Evolutionary conservation across 768 basidiomycete species (phyloP).

Genomic region (Omphalotus guepiniiformis): DNA sequence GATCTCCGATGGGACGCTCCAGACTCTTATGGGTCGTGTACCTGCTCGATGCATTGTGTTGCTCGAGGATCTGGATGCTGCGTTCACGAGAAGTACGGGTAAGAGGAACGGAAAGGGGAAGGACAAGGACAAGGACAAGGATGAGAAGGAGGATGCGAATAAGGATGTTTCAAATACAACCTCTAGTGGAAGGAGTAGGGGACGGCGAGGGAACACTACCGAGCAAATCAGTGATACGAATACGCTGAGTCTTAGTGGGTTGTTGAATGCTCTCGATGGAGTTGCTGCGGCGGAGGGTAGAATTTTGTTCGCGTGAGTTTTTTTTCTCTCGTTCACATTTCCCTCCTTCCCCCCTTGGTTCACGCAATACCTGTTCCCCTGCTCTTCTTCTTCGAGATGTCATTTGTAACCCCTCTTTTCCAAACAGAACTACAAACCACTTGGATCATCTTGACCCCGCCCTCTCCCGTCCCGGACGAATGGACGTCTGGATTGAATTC

Average conservation of each 20-base stretch:
- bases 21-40: constrained; percentile 82
- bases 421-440: constrained; percentile 43
- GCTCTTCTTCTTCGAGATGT: constrained; percentile 22
- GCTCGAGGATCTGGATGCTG: constrained; percentile 88
- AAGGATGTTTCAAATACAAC: not conserved
- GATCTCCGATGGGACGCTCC: constrained; percentile 85
- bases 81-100: constrained; percentile 69
- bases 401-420: not conserved
- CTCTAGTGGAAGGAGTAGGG: constrained; percentile 24
- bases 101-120: constrained; percentile 55
- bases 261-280: constrained; percentile 83
- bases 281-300: constrained; percentile 86
- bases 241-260: constrained; percentile 74
- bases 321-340: not conserved
- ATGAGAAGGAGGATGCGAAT: constrained; percentile 15
- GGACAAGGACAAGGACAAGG: constrained; percentile 36
- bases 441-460: constrained; percentile 89
- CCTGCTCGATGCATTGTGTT: constrained; percentile 83
- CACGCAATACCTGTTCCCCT: constrained; percentile 13
- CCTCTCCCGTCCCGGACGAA: constrained; percentile 85
- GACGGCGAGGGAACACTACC: constrained; percentile 33
- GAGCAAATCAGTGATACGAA: constrained; percentile 73
- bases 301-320: constrained; percentile 80
- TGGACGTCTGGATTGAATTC: constrained; percentile 93
- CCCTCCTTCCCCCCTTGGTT: not conserved